phyloP scores from a whole-genome alignment of 345 rosid species.

The Psidium friedrichsthalianum region DNA sequence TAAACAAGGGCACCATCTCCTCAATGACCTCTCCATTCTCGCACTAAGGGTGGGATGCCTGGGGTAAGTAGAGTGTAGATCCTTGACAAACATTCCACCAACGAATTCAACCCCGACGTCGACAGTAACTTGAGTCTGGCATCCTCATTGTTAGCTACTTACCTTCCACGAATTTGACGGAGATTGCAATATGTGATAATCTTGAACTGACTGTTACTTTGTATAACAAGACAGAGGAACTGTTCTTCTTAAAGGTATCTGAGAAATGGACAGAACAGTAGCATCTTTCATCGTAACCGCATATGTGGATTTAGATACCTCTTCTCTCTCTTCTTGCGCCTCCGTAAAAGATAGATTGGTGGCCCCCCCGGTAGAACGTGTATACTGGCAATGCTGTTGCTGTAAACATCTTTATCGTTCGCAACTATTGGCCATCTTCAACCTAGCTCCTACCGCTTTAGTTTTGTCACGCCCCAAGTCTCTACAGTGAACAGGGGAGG shows the following conservation, averaged over 20 bases:
- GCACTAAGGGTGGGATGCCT: conserved; percentile 12
- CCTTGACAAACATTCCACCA: conserved; percentile 27
- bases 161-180: not conserved
- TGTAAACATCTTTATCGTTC: not conserved
- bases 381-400: not conserved
- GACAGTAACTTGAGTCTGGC: conserved; percentile 8
- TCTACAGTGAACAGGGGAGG: not conserved
- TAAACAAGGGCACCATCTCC: conserved; percentile 27
- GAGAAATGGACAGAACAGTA: not conserved
- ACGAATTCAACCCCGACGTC: conserved; percentile 4
- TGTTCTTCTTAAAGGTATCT: not conserved
- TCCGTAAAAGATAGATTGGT: not conserved
- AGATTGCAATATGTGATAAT: not conserved
- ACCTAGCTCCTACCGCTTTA: not conserved
- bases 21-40: conserved; percentile 15
- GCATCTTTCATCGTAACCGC: not conserved
- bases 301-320: not conserved
- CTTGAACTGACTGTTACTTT: not conserved
- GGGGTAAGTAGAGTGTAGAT: conserved; percentile 13
- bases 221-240: not conserved
- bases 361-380: not conserved
- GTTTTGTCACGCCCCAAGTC: not conserved
- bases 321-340: not conserved
- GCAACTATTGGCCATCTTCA: not conserved
- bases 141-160: conserved; percentile 9